phyloP scores from a whole-genome alignment of 305 asterid species.

The Ilex paraguariensis region DNA sequence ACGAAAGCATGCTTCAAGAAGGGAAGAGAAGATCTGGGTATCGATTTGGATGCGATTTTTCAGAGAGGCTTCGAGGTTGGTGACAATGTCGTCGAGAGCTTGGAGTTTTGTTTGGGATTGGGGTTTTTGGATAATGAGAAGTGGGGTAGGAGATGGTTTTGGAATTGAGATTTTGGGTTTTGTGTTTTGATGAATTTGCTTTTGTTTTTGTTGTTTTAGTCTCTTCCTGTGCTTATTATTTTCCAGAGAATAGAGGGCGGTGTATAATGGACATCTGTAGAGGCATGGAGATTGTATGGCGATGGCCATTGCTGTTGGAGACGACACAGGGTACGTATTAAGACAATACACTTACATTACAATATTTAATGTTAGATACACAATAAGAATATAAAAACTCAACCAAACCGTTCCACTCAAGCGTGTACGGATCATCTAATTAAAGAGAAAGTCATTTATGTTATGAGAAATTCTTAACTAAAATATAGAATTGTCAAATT shows the following conservation, averaged over 20 bases:
- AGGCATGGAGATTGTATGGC: background rate
- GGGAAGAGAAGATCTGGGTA: conserved; percentile 78
- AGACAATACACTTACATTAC: too few relatives aligned
- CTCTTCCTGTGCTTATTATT: conserved; percentile 21
- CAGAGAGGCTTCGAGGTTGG: conserved; percentile 44
- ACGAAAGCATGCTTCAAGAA: conserved; percentile 70
- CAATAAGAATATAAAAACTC: too few relatives aligned
- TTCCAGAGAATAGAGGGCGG: conserved; percentile 5
- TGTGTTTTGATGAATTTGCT: conserved; percentile 13
- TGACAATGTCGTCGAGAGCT: conserved; percentile 55
- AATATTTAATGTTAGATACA: too few relatives aligned
- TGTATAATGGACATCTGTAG: conserved; percentile 13
- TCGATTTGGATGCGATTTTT: conserved; percentile 55
- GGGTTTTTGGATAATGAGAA: conserved; percentile 26
- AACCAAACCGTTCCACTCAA: too few relatives aligned
- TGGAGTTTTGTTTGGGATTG: conserved; percentile 45
- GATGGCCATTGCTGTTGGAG: background rate
- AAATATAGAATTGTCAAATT: too few relatives aligned
- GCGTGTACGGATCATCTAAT: too few relatives aligned
- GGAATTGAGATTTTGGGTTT: conserved; percentile 35
- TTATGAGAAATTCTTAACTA: too few relatives aligned
- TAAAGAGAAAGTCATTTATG: too few relatives aligned
- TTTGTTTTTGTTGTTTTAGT: conserved; percentile 17
- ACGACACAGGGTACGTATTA: background rate
- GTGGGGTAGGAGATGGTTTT: conserved; percentile 57